Conservation (phyloP, 2,329 filamentous ascomycete genomes). For the Sporothrix brunneoviolacea region DNA sequence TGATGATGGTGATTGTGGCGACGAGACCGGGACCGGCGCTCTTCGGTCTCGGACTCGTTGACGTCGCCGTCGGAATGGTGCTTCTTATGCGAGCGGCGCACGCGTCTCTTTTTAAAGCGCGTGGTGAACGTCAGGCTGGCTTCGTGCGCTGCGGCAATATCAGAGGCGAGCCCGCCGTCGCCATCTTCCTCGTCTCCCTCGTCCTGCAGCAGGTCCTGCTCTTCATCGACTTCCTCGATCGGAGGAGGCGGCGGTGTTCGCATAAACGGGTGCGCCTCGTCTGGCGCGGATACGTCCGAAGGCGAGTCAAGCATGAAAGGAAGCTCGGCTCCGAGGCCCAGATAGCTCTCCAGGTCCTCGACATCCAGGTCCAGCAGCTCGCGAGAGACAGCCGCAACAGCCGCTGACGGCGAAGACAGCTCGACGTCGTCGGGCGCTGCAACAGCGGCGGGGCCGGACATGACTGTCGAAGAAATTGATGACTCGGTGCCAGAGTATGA, state of each 20-base stretch:
- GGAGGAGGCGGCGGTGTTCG: conserved; percentile 11
- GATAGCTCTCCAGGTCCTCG: conserved; percentile 31
- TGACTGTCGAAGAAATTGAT: not conserved
- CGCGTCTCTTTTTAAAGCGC: conserved; percentile 41
- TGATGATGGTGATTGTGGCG: conserved; percentile 20
- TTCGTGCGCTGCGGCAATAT: conserved; percentile 28
- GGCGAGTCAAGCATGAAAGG: not conserved
- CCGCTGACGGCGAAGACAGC: conserved; percentile 44
- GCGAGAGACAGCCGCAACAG: conserved; percentile 46
- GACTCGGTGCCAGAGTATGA: conserved; percentile 17
- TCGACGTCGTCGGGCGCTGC: conserved; percentile 27
- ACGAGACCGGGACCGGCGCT: conserved; percentile 15
- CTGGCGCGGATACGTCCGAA: not conserved
- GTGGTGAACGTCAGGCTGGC: conserved; percentile 37
- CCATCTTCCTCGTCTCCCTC: conserved; percentile 21
- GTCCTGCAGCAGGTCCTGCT: conserved; percentile 17
- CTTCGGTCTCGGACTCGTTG: conserved; percentile 21
- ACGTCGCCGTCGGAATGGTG: conserved; percentile 29
- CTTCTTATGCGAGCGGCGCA: conserved; percentile 31
- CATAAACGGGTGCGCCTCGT: not conserved
- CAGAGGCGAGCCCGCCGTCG: conserved; percentile 27
- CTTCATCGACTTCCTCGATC: conserved; percentile 23
- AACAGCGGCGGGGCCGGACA: conserved; percentile 7
- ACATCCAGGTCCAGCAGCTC: conserved; percentile 40
- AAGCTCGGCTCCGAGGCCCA: conserved; percentile 13